phyloP scores from a whole-genome alignment of 202 grass and related monocot species.

The Carex sylvatica region DNA sequence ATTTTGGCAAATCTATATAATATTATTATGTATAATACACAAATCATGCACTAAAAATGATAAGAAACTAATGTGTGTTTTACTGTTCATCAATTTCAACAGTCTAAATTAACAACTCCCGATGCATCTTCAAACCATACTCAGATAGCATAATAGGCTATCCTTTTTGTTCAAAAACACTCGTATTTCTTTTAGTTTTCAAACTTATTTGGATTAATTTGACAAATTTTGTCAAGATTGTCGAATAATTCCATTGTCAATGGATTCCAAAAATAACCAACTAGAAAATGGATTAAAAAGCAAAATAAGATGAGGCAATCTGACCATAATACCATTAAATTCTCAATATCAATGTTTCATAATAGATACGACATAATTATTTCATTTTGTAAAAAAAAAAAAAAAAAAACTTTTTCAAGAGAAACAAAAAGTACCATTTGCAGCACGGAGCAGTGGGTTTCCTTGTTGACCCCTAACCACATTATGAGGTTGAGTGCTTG shows the following conservation, averaged over 20 bases:
- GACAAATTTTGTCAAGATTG: neutral
- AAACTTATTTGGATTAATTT: neutral
- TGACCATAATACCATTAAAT: neutral
- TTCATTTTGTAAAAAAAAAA: neutral
- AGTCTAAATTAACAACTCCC: neutral
- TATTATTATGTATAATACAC: neutral
- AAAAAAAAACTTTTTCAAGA: neutral
- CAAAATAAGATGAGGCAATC: neutral
- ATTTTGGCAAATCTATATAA: neutral
- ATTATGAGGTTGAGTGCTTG: conserved; percentile 56
- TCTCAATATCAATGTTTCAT: neutral
- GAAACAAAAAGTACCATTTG: conserved; percentile 8
- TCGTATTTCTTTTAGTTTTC: neutral
- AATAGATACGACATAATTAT: neutral
- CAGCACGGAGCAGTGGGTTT: conserved; percentile 23
- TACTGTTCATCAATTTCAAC: neutral
- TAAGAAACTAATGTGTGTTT: neutral
- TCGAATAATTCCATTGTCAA: neutral
- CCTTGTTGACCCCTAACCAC: conserved; percentile 50
- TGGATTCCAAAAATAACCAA: neutral
- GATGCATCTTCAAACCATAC: neutral
- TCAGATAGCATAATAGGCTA: neutral
- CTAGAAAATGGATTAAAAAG: neutral
- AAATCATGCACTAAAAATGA: neutral
- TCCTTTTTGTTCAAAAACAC: neutral